Evolutionary conservation across 176 grass and related monocot genomes (phyloP), one percentile per base, ranked within the genome.

Genomic region (maize (Zea mays)): DNA sequence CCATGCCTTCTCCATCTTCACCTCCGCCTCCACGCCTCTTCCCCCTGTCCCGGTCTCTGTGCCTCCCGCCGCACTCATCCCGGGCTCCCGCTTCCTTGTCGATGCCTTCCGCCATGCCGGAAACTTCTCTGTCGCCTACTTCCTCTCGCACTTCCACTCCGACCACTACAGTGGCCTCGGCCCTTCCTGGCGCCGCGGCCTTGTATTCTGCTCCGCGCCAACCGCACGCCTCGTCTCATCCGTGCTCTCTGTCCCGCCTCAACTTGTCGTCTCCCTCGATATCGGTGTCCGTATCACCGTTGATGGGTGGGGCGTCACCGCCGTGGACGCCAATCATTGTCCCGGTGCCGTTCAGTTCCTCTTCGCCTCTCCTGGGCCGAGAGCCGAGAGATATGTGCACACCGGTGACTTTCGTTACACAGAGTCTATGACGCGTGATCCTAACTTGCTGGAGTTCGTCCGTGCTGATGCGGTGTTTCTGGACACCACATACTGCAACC

Each of bases 61-160:
- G 5, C 87, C 90, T 0, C 16, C 45, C 14, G 58, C 87, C 0
- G 83, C 87, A 21, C 83, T 95, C 27, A 92, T 99, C 71, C 96
- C 96, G 12, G 60, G 72, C 69, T 89, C 96, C 5, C 89, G 85
- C 33, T 95, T 98, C 90, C 78, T 98, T 66, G 71, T 98, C 73
- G 90, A 98, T 21, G 92, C 89, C 7, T 98, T 98, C 79, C 89
- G 87, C 69, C 87, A 83, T 33, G 85, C 96, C 14, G 92, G 92
- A 10, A 92, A 98, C 69, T 95, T 92, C 85, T 90, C 89, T 27
- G 83, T 85, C 52, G 74, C 95, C 38, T 98, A 98, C 81, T 98
- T 98, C 8, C 87, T 98, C 40, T 94, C 95, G 61, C 95, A 98
- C 83, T 98, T 98, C 85, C 95, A 98, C 83, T 88, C 95, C 16